Percentiles rank a stretch among this genome's conserved stretches.
These are phyloP conservation scores for Amanita subjunquillea DNA, from an alignment of 768 basidiomycete species.

Conservation along the genomic window DNA sequence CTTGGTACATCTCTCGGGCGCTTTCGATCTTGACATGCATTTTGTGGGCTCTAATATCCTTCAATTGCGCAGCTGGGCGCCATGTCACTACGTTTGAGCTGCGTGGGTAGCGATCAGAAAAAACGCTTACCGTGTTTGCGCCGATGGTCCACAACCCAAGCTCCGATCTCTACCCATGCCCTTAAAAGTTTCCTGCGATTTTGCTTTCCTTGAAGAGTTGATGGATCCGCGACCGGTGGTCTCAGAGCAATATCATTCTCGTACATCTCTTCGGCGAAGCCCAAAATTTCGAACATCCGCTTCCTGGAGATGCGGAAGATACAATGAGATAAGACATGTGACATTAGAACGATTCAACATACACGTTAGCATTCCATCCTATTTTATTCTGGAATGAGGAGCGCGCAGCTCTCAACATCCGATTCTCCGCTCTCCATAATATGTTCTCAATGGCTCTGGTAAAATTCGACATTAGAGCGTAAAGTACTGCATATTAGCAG, in stretches of 20 bases:
- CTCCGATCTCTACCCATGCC: slow-evolving; percentile 69
- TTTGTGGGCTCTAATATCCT: slow-evolving; percentile 28
- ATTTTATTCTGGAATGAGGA: slow-evolving; percentile 50
- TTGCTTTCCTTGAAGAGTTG: slow-evolving; percentile 32
- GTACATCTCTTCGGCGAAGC: slow-evolving; percentile 27
- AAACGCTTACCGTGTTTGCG: slow-evolving; percentile 29
- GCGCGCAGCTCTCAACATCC: slow-evolving; percentile 43
- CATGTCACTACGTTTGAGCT: neutral
- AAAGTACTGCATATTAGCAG: neutral
- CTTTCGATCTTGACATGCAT: slow-evolving; percentile 44
- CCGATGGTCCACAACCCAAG: slow-evolving; percentile 55
- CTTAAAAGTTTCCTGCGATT: slow-evolving; percentile 57
- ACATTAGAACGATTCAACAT: slow-evolving; percentile 14
- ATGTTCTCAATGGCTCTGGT: slow-evolving; percentile 65
- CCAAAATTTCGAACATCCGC: slow-evolving; percentile 32
- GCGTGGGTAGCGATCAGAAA: neutral
- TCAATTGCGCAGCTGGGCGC: slow-evolving; percentile 34
- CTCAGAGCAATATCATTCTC: slow-evolving; percentile 35
- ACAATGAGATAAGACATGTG: neutral
- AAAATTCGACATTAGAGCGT: neutral
- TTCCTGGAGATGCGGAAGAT: slow-evolving; percentile 20
- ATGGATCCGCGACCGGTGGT: slow-evolving; percentile 44
- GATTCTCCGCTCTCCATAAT: slow-evolving; percentile 60
- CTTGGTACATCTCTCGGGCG: slow-evolving; percentile 64
- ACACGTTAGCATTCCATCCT: slow-evolving; percentile 58